phyloP scores from a whole-genome alignment of 805 yeast genomes.

The Candida lessepsii region DNA sequence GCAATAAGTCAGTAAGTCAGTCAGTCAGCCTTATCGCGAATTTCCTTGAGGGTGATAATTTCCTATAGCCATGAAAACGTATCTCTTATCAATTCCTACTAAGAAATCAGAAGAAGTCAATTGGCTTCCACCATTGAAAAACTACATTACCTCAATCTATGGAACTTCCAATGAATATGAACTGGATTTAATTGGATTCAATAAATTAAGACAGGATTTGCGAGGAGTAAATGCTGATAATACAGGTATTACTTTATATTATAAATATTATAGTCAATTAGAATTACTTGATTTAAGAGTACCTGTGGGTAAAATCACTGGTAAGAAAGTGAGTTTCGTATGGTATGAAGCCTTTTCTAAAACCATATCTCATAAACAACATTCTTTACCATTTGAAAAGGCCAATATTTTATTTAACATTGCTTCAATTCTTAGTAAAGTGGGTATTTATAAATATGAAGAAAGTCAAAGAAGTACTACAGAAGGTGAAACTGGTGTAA shows the following conservation, averaged over 20 bases:
- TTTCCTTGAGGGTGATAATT: too few relatives aligned
- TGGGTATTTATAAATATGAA: constrained; percentile 38
- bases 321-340: constrained; percentile 54
- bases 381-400: constrained; percentile 84
- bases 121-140: constrained; percentile 62
- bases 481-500: constrained; percentile 45
- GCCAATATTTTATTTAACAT: constrained; percentile 80
- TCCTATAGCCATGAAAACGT: constrained; percentile 34
- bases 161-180: constrained; percentile 60
- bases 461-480: constrained; percentile 24
- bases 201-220: constrained; percentile 59
- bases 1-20: too few relatives aligned
- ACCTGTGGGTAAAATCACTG: constrained; percentile 54
- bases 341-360: constrained; percentile 77
- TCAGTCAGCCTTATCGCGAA: too few relatives aligned
- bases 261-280: constrained; percentile 74
- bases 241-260: constrained; percentile 53
- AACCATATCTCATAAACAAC: constrained; percentile 56
- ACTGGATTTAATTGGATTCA: constrained; percentile 53
- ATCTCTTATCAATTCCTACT: constrained; percentile 23
- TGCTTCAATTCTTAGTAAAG: constrained; percentile 58
- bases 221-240: constrained; percentile 45
- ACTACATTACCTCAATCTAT: constrained; percentile 58
- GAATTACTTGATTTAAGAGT: constrained; percentile 77
- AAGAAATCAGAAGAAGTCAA: constrained; percentile 58